A percentile compares a stretch with the other conserved stretches of the same genome.
phyloP scores from a whole-genome alignment of 306 rosid species.

The Prunus davidiana region DNA sequence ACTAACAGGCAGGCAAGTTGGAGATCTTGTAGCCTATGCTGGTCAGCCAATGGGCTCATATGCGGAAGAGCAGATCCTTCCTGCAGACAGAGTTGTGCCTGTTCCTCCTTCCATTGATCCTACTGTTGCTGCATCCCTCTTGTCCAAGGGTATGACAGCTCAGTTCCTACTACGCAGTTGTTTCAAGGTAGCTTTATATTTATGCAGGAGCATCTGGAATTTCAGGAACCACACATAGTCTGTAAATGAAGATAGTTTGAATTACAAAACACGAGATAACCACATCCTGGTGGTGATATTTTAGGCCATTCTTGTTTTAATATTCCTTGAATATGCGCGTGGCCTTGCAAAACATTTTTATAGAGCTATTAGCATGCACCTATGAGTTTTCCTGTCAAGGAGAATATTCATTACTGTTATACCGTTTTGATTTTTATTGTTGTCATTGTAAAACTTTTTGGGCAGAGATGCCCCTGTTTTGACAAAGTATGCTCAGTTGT shows the following conservation, averaged over 20 bases:
- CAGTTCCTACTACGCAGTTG: constrained; percentile 63
- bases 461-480: background rate
- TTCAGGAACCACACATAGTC: background rate
- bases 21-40: constrained; percentile 79
- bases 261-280: background rate
- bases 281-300: background rate
- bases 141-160: constrained; percentile 83
- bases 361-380: background rate
- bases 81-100: constrained; percentile 67
- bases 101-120: constrained; percentile 83
- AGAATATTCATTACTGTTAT: background rate
- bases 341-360: background rate
- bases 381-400: background rate
- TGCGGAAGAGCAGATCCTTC: constrained; percentile 94
- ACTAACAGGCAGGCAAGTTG: constrained; percentile 61
- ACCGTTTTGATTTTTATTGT: background rate
- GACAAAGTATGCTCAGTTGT: background rate
- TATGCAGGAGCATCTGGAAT: background rate
- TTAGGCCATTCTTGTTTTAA: background rate
- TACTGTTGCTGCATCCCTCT: constrained; percentile 60
- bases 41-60: constrained; percentile 90
- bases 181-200: constrained; percentile 60
- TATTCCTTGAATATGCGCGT: background rate
- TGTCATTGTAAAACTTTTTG: too few relatives aligned
- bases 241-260: background rate